Evolutionary conservation across 768 basidiomycete species (phyloP).

Genomic region (Amanita phalloides): DNA sequence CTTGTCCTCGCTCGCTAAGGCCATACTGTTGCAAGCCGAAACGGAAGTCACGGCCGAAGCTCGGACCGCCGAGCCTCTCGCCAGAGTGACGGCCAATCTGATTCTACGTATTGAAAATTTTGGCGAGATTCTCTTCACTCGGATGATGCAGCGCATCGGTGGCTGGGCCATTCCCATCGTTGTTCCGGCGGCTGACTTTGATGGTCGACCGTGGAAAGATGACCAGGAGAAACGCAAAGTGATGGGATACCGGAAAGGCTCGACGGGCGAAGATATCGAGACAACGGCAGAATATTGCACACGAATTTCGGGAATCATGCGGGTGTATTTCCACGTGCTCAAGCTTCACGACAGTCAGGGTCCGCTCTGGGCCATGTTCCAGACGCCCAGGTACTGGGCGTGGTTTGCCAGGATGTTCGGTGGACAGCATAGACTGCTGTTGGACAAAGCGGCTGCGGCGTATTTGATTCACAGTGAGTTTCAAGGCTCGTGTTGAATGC

Average conservation of each 20-base stretch:
- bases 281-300: conserved; percentile 45
- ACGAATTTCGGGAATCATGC: conserved; percentile 70
- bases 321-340: conserved; percentile 78
- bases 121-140: conserved; percentile 68
- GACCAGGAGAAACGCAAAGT: conserved; percentile 33
- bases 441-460: conserved; percentile 50
- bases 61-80: conserved; percentile 75
- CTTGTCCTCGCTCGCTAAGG: conserved; percentile 82
- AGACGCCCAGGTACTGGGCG: conserved; percentile 56
- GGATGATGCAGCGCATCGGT: conserved; percentile 80
- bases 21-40: conserved; percentile 86
- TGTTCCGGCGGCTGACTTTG: conserved; percentile 42
- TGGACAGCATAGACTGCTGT: conserved; percentile 27
- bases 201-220: conserved; percentile 33
- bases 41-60: conserved; percentile 87
- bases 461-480: conserved; percentile 59
- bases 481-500: neutral
- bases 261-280: conserved; percentile 36
- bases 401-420: conserved; percentile 59
- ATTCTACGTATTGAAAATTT: conserved; percentile 50
- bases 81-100: conserved; percentile 62
- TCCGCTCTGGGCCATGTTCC: conserved; percentile 44
- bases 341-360: conserved; percentile 25
- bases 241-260: conserved; percentile 42
- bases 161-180: conserved; percentile 75